A percentile compares a stretch with the other conserved stretches of the same genome.
Conservation (phyloP, 2,329 filamentous ascomycete species). For the Xylaria sp. region DNA sequence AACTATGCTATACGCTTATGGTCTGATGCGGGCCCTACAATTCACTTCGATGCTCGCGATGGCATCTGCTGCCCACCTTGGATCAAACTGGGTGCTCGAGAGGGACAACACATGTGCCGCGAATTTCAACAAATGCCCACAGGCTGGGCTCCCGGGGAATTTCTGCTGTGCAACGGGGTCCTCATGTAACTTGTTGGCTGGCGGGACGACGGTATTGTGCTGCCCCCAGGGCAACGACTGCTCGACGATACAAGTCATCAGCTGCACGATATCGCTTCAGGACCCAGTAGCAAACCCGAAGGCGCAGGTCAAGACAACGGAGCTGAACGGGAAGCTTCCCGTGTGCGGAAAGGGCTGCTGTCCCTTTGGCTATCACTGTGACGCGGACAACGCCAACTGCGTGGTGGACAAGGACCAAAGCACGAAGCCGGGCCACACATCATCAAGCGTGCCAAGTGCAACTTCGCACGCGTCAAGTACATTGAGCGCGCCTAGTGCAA, state of each 20-base stretch:
- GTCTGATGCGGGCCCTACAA: conserved; percentile 44
- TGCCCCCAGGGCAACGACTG: conserved; percentile 67
- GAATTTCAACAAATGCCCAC: conserved; percentile 58
- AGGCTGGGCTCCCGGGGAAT: conserved; percentile 59
- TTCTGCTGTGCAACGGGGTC: conserved; percentile 68
- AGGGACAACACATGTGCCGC: conserved; percentile 58
- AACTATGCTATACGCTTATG: conserved; percentile 40
- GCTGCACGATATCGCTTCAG: conserved; percentile 67
- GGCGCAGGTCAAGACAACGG: conserved; percentile 69
- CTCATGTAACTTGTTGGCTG: conserved; percentile 66
- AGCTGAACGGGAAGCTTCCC: conserved; percentile 60
- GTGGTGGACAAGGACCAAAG: conserved; percentile 57
- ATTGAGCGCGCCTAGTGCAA: conserved; percentile 15
- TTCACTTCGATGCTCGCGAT: conserved; percentile 44
- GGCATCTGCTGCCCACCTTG: conserved; percentile 47
- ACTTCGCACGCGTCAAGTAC: conserved; percentile 15
- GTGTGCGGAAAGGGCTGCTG: conserved; percentile 70
- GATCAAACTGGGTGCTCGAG: conserved; percentile 46
- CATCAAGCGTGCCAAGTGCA: conserved; percentile 14
- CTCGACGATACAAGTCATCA: conserved; percentile 65
- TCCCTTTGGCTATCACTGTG: conserved; percentile 73
- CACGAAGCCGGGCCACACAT: conserved; percentile 34
- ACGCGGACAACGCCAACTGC: conserved; percentile 52
- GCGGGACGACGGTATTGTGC: conserved; percentile 71
- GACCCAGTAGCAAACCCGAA: conserved; percentile 61